A percentile compares a stretch with the other conserved stretches of the same genome.
These are phyloP conservation scores for Mycena olivaceomarginata DNA, from an alignment of 768 basidiomycete genomes.

Conservation along the genomic window DNA sequence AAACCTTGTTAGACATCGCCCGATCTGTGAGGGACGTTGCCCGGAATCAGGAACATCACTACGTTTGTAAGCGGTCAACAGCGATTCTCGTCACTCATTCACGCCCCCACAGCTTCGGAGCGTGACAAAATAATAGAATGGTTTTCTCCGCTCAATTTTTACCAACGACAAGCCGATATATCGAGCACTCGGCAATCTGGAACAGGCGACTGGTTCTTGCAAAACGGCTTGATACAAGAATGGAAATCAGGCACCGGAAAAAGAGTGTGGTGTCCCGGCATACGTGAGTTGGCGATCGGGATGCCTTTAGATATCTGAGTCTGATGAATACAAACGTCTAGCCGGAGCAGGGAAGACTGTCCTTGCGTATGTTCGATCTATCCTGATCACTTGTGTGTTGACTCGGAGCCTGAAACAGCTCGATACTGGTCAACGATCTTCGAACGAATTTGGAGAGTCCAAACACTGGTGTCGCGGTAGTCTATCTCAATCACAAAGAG, in stretches of 20 bases:
- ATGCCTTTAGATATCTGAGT: neutral
- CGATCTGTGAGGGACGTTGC: conserved; percentile 18
- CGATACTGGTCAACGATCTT: conserved; percentile 26
- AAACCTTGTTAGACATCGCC: neutral
- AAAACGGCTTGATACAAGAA: neutral
- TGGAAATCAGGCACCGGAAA: conserved; percentile 9
- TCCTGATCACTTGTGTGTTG: neutral
- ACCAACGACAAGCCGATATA: neutral
- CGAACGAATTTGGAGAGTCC: neutral
- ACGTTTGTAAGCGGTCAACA: neutral
- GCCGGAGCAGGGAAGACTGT: conserved; percentile 34
- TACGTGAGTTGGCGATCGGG: conserved; percentile 14
- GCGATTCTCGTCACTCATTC: neutral
- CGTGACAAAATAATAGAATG: conserved; percentile 5
- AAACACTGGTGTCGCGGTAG: conserved; percentile 12
- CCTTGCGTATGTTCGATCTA: neutral
- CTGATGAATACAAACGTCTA: neutral
- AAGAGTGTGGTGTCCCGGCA: conserved; percentile 18
- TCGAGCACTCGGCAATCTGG: neutral
- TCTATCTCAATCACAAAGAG: conserved; percentile 17
- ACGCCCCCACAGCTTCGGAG: neutral
- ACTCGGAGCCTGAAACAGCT: neutral
- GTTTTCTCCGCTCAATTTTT: conserved; percentile 14
- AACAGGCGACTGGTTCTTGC: conserved; percentile 28
- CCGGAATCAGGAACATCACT: conserved; percentile 1